Base-by-base conservation (phyloP, 768 basidiomycete genomes). In the Termitomyces sp. region DNA sequence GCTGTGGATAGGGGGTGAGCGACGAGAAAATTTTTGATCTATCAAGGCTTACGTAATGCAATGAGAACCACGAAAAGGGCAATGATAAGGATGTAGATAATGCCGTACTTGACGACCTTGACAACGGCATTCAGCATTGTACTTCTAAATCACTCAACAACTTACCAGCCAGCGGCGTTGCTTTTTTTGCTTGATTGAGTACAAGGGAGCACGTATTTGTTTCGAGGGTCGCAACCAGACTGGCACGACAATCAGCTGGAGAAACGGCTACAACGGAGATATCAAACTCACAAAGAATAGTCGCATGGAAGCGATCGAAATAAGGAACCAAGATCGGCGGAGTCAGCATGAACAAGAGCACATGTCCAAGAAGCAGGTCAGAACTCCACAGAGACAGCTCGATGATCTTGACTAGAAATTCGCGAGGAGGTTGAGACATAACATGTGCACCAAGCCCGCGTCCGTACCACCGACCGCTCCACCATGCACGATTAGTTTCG, bases 401-500 rank as follows among this genome's bases (percentile, higher is more conserved):
- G 65, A 98, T 93, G 61, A 95, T 91, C 82, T 99, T 99, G 77
- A 98, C 96, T 62, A 98, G 76, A 66, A 93, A 98, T 78, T 98
- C 97, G 69, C 97, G 89, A 30, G 91, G 93, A 52, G 96, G 96
- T 70, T 98, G 97, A n/a, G 93, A 95, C 86, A 96, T 91, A 43
- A 89, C 94, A 70, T 93, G 88, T 5, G 84, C 68, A 43, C 96
- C 95, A 26, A 99, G 82, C 4, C 94, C 94, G 51, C 95, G 88
- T 43, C 95, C 95, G 71, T 95, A 96, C 97, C 97, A 98, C 69
- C 87, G 81, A 47, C 95, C 95, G 33, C 95, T 96, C 97, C 97
- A 99, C 96, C 96, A 99, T 7, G 95, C 95, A 27, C 93, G 82
- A 76, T 98, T 98, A 36, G 93, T 95, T 74, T 98, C 95, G 70